Evolutionary conservation across 495 filamentous ascomycete genomes (phyloP), one percentile per base, ranked within the genome.

Genomic region (Lophiostoma macrostomum): DNA sequence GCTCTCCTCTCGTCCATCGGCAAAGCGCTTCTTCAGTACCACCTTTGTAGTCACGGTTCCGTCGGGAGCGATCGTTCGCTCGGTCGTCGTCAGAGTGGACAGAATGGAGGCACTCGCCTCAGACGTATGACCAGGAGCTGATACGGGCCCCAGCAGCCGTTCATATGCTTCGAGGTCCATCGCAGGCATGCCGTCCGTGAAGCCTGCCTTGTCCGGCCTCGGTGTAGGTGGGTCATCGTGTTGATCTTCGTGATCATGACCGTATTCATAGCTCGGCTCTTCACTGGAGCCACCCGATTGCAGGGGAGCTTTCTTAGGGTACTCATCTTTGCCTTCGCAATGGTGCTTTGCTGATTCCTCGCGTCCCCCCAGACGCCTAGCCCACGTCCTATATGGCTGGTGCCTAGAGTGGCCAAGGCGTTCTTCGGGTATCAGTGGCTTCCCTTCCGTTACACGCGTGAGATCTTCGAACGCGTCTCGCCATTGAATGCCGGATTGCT

Each of bases 1-100:
- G 22, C 59, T 78, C 58, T 83, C 80, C 58, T 84, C 82, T 18
- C 76, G 69, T 4, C 84, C 84, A 72, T 87, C 82, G 0, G 78
- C 71, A 60, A 79, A 87, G 5, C 76, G 70, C 64, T 79, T 81
- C 38, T 80, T 84, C 11, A 80, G 66, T 10, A 80, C 67, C n/a
- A 77, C 76, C 53, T 73, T 80, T 4, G 78, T 86, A 38, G 77
- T 73, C 4, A 83, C 67, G 4, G 78, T 81, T 6, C 84, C 84
- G 68, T 86, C 83, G 3, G 80, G 66, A 20, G 77, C 61, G 12
- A 69, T 74, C 5, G 68, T 69, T 1, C 75, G 74, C 45, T 81
- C 74, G 8, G 80, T 85, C 1, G 71, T 80, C 0, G 75, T 81
- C 29, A 76, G 73, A 1, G 78, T 81, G 2, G 80, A 83, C 2